phyloP scores from a whole-genome alignment of 192 early-diverging fungal genomes.

The Helicostylum pulchrum region DNA sequence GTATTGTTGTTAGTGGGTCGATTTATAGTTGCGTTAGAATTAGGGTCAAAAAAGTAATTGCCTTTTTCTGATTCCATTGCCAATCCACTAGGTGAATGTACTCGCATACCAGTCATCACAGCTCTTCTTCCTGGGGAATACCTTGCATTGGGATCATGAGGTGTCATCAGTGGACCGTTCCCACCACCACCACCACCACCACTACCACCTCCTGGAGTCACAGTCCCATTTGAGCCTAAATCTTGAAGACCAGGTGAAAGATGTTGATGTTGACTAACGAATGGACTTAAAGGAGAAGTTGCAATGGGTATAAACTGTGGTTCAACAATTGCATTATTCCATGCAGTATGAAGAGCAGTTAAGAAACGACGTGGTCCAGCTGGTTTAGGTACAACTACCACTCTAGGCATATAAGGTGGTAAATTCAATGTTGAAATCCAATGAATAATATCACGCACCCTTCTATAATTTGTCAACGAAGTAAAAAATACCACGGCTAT shows the following conservation, averaged over 20 bases:
- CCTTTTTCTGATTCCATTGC: conserved; percentile 10
- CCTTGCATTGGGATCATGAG: conserved; percentile 3
- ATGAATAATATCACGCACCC: conserved; percentile 46
- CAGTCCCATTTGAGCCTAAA: too few relatives aligned
- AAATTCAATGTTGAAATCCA: conserved; percentile 21
- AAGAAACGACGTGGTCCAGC: conserved; percentile 59
- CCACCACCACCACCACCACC: too few relatives aligned
- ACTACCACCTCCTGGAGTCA: too few relatives aligned
- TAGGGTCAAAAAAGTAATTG: conserved; percentile 20
- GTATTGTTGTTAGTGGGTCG: too few relatives aligned
- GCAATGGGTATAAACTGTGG: conserved; percentile 53
- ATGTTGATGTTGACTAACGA: neutral
- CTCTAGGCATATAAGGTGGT: conserved; percentile 34
- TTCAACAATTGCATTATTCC: conserved; percentile 45
- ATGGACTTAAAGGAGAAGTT: conserved; percentile 44
- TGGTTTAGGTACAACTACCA: conserved; percentile 58
- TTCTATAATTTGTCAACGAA: conserved; percentile 45
- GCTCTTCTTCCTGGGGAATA: conserved; percentile 15
- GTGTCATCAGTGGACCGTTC: conserved; percentile 3
- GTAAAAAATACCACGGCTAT: conserved; percentile 55
- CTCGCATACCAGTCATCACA: neutral
- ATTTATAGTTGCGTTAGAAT: too few relatives aligned
- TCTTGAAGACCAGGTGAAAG: neutral
- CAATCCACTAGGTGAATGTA: neutral
- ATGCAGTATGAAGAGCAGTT: conserved; percentile 54